These are phyloP conservation scores for Leptographium radiaticola DNA, from an alignment of 2,329 filamentous ascomycete genomes.

Conservation along the genomic window DNA sequence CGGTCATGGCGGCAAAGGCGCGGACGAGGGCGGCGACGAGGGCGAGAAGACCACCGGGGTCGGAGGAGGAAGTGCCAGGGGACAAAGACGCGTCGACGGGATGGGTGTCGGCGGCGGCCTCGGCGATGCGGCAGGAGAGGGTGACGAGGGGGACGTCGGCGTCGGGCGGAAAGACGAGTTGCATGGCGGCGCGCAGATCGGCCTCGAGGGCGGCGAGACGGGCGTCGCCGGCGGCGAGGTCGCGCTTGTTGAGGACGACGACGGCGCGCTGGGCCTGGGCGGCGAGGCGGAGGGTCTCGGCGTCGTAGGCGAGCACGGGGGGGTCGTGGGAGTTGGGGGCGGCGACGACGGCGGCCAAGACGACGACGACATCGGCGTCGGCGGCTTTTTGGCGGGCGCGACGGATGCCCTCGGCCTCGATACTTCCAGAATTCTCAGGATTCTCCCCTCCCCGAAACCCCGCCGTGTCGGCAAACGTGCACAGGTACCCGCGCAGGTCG, in stretches of 20 bases:
- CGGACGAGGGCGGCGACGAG: constrained; percentile 60
- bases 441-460: too few species aligned
- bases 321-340: background rate
- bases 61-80: background rate
- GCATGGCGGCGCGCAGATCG: constrained; percentile 21
- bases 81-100: constrained; percentile 20
- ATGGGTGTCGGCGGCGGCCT: background rate
- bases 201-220: constrained; percentile 21
- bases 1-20: constrained; percentile 59
- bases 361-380: constrained; percentile 75
- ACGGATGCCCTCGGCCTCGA: constrained; percentile 85
- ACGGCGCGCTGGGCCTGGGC: constrained; percentile 33
- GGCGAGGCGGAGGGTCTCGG: constrained; percentile 42
- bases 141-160: background rate
- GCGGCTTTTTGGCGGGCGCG: constrained; percentile 69
- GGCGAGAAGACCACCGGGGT: constrained; percentile 49
- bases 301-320: constrained; percentile 34
- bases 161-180: background rate
- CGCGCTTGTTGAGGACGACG: constrained; percentile 51
- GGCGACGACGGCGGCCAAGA: constrained; percentile 61
- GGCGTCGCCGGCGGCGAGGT: constrained; percentile 24
- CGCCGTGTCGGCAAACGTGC: constrained; percentile 90
- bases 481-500: constrained; percentile 80
- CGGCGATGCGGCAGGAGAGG: constrained; percentile 7
- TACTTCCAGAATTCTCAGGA: too few species aligned